Percentiles rank a stretch among this genome's conserved stretches.
Evolutionary conservation across 345 rosid genomes (phyloP).

Genomic region (Sonneratia caseolaris): DNA sequence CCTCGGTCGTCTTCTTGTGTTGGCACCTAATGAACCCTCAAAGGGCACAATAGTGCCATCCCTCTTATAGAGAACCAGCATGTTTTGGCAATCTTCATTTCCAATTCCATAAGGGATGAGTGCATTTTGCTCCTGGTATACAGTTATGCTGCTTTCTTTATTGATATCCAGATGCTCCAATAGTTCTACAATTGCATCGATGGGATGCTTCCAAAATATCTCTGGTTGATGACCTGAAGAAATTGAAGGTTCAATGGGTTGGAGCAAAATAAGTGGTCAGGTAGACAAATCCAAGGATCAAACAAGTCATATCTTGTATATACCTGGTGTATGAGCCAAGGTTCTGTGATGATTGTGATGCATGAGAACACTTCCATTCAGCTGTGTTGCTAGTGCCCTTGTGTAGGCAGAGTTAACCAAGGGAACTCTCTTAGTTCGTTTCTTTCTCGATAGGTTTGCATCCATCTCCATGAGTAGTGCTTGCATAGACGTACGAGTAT

Average conservation of each 20-base stretch:
- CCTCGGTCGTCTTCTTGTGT: slow-evolving; percentile 44
- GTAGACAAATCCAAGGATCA: background rate
- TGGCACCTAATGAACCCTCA: slow-evolving; percentile 21
- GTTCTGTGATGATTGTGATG: slow-evolving; percentile 17
- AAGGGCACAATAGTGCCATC: slow-evolving; percentile 55
- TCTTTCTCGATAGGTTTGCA: slow-evolving; percentile 33
- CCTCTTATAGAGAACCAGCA: slow-evolving; percentile 39
- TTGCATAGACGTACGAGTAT: slow-evolving; percentile 23
- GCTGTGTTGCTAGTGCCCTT: slow-evolving; percentile 16
- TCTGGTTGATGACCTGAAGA: slow-evolving; percentile 37
- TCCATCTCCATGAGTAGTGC: slow-evolving; percentile 24
- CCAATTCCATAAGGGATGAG: slow-evolving; percentile 37
- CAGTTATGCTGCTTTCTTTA: slow-evolving; percentile 16
- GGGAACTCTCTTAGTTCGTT: slow-evolving; percentile 31
- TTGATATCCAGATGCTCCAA: slow-evolving; percentile 45
- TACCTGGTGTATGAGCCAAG: slow-evolving; percentile 37
- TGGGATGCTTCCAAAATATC: slow-evolving; percentile 25
- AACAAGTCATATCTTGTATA: background rate
- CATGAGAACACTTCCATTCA: slow-evolving; percentile 24
- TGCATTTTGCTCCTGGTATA: slow-evolving; percentile 31
- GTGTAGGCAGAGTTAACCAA: slow-evolving; percentile 19
- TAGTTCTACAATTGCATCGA: slow-evolving; percentile 35
- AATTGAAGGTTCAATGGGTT: slow-evolving; percentile 10
- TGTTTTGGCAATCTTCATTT: slow-evolving; percentile 30
- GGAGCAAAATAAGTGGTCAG: background rate